phyloP scores from a whole-genome alignment of 371 early-diverging fungal species.

The Blakeslea trispora region DNA sequence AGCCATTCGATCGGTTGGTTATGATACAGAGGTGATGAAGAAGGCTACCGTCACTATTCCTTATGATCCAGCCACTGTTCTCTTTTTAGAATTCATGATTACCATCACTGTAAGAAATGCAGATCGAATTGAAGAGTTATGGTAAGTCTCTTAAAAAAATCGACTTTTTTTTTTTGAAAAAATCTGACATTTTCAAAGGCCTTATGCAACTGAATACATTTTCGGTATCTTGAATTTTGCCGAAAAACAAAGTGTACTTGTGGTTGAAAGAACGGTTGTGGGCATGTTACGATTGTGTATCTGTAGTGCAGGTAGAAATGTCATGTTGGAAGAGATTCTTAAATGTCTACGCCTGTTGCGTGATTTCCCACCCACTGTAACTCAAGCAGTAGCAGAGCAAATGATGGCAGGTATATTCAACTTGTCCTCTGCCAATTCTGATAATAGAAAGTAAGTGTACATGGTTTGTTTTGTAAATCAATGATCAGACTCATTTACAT shows the following conservation, averaged over 20 bases:
- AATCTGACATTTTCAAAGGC: too few species aligned
- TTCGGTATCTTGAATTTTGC: conserved; percentile 71
- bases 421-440: conserved; percentile 53
- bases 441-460: conserved; percentile 51
- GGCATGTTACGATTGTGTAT: conserved; percentile 74
- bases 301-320: conserved; percentile 66
- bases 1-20: conserved; percentile 52
- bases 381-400: conserved; percentile 73
- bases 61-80: conserved; percentile 70
- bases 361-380: conserved; percentile 65
- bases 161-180: too few species aligned
- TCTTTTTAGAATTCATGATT: conserved; percentile 77
- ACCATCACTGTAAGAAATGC: conserved; percentile 76
- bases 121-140: conserved; percentile 62
- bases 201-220: conserved; percentile 66
- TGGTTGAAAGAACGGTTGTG: conserved; percentile 79
- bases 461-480: too few species aligned
- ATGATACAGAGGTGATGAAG: conserved; percentile 37
- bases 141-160: conserved; percentile 52
- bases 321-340: conserved; percentile 58
- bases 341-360: conserved; percentile 63
- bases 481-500: too few species aligned
- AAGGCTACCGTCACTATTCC: conserved; percentile 46
- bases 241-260: conserved; percentile 64
- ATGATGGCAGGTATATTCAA: conserved; percentile 80